Percentiles rank a stretch among this genome's conserved stretches.
phyloP scores from a whole-genome alignment of 257 asterid genomes.

The Solanum infundibuliforme region DNA sequence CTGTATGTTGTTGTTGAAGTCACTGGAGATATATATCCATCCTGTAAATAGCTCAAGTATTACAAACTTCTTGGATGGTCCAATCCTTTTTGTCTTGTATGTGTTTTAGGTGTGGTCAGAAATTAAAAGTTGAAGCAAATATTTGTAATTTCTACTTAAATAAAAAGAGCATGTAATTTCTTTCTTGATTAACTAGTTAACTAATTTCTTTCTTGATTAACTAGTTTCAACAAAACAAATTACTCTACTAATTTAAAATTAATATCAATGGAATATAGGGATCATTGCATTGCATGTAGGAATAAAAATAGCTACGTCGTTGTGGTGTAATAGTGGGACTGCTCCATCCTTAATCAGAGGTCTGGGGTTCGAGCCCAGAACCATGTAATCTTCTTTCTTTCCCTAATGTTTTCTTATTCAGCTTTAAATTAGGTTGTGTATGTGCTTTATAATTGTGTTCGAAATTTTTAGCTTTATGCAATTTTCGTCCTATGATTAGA shows the following conservation, averaged over 20 bases:
- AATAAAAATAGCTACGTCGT: no score
- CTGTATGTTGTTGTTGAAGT: background rate
- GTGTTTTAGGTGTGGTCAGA: background rate
- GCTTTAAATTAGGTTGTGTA: no score
- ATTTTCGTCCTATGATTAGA: no score
- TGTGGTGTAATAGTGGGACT: no score
- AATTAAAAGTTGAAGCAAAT: background rate
- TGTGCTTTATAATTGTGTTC: no score
- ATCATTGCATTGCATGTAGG: background rate
- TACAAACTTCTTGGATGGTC: background rate
- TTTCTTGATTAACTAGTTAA: background rate
- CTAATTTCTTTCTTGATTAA: background rate
- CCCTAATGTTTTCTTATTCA: no score
- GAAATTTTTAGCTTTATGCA: no score
- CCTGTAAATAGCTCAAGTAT: background rate
- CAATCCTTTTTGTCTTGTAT: background rate
- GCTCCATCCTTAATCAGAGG: no score
- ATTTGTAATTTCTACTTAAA: background rate
- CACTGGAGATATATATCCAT: background rate
- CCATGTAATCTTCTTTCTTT: no score
- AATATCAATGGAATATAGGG: background rate
- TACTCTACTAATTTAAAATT: background rate
- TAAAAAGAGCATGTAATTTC: background rate
- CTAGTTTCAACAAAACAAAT: background rate
- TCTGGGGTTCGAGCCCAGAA: no score